Evolutionary conservation across 1,284 basidiomycete genomes (phyloP), one percentile per base, ranked within the genome.

Genomic region (Puccinia horiana): DNA sequence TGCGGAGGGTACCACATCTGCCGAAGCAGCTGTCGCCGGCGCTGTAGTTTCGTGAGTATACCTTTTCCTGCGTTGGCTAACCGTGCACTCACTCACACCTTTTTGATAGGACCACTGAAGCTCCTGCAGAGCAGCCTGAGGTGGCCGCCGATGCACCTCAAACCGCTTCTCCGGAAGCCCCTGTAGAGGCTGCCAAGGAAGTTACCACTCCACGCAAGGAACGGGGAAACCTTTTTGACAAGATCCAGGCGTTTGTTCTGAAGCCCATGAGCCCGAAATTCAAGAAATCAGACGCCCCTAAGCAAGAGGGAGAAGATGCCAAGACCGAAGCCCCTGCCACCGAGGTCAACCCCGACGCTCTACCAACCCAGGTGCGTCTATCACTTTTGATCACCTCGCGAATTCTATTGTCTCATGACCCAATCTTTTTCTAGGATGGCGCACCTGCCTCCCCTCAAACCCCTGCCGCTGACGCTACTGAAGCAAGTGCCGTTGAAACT

Each of bases 231-330:
- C 37, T 82, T 52, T 76, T 82, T 20, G 80, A 82, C 8, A 82
- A 82, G 32, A 49, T 82, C 35, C 65, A 56, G 26, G 80, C 80
- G 16, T 82, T 82, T 37, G 80, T 82, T 37, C 26, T 82, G 44
- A 82, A 82, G 47, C 80, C 80, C 61, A 82, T 76, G 61, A 82
- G 80, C 49, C 80, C 80, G 3, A 74, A 63, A 35, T n/a, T 14
- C 49, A 82, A 82, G 61, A 82, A 82, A 56, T n/a, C 56, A 6
- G 80, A 82, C 14, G 56, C 58, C 12, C 49, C 47, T 12, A 80
- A 80, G 35, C 54, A 70, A 26, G 78, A 73, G 8, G 20, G 0
- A 1, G 61, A 65, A 14, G 75, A 65, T 32, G 14, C 20, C 49
- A 75, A 75, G 12, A 18, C 44, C 6, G 75, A 76, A 26, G 52